A percentile compares a stretch with the other conserved stretches of the same genome.
phyloP scores from a whole-genome alignment of 768 basidiomycete genomes.

The Leccinum uliginosum region DNA sequence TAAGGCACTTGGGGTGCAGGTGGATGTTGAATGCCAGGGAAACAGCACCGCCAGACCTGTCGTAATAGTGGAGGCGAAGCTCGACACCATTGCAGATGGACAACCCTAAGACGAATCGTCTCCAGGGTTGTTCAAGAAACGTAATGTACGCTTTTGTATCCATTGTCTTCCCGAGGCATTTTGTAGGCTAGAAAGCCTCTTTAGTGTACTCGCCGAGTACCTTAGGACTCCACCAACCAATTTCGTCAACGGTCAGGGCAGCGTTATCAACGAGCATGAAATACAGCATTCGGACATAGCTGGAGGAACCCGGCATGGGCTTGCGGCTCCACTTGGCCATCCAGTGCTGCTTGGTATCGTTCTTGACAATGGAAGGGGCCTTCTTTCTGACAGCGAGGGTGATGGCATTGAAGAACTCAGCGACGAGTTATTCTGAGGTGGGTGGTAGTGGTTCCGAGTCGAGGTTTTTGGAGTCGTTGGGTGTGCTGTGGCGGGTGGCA shows the following conservation, averaged over 20 bases:
- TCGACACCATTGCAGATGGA: background rate
- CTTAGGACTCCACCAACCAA: background rate
- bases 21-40: background rate
- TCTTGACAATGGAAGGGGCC: background rate
- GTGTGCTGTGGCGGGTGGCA: background rate
- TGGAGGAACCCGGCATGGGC: background rate
- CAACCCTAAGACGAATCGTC: background rate
- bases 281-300: background rate
- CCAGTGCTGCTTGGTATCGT: background rate
- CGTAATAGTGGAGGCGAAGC: background rate
- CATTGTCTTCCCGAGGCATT: background rate
- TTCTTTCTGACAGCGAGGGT: background rate
- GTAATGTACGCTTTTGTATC: background rate
- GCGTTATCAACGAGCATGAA: background rate
- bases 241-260: background rate
- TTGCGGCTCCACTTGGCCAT: background rate
- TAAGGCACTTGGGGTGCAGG: background rate
- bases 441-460: too few species aligned
- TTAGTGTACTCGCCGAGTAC: background rate
- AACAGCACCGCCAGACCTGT: background rate
- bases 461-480: too few species aligned
- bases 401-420: background rate
- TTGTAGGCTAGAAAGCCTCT: background rate
- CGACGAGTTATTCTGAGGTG: background rate
- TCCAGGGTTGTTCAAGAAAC: background rate